Percentiles rank a stretch among this genome's conserved stretches.
phyloP scores from a whole-genome alignment of 23 red algal genomes.

The Pyropia yezoensis region DNA sequence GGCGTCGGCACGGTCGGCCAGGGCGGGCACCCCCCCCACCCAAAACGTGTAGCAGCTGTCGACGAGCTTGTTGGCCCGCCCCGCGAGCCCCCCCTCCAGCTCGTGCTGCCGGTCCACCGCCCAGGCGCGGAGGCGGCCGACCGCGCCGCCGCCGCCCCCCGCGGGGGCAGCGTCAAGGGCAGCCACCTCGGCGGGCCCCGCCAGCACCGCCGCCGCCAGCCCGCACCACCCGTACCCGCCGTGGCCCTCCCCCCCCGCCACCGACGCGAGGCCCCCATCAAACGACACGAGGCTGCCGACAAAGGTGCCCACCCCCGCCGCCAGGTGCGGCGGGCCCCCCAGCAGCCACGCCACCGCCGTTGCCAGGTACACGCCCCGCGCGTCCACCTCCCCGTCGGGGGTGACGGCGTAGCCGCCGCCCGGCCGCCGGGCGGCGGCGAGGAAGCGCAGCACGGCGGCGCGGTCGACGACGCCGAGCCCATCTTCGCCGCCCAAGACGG shows the following conservation, averaged over 20 bases:
- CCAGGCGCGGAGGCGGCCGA: conserved; percentile 33
- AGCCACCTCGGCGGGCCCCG: conserved; percentile 2
- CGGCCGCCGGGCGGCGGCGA: conserved; percentile 13
- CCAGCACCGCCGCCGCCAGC: conserved; percentile 36
- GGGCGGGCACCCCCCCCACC: conserved; percentile 43
- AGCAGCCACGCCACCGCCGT: conserved; percentile 49
- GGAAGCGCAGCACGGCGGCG: conserved; percentile 21
- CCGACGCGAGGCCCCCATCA: conserved; percentile 84
- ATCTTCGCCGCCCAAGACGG: conserved; percentile 41
- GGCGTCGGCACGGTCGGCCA: not conserved
- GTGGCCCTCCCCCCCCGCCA: conserved; percentile 71
- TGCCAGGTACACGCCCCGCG: conserved; percentile 78
- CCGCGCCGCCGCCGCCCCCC: not conserved
- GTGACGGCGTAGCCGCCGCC: conserved; percentile 66
- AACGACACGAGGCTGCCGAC: conserved; percentile 48
- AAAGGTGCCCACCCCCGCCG: conserved; percentile 22
- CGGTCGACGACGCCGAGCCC: conserved; percentile 47
- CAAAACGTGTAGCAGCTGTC: conserved; percentile 96
- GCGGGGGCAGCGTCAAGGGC: conserved; percentile 17
- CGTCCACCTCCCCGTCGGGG: conserved; percentile 64
- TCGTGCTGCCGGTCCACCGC: conserved; percentile 53
- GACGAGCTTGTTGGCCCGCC: conserved; percentile 90
- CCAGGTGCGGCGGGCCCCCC: conserved; percentile 23
- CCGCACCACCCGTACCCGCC: conserved; percentile 91
- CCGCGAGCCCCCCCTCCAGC: conserved; percentile 85